Conservation (phyloP, 208 protist genomes). For the Trypanosoma lewisi region DNA sequence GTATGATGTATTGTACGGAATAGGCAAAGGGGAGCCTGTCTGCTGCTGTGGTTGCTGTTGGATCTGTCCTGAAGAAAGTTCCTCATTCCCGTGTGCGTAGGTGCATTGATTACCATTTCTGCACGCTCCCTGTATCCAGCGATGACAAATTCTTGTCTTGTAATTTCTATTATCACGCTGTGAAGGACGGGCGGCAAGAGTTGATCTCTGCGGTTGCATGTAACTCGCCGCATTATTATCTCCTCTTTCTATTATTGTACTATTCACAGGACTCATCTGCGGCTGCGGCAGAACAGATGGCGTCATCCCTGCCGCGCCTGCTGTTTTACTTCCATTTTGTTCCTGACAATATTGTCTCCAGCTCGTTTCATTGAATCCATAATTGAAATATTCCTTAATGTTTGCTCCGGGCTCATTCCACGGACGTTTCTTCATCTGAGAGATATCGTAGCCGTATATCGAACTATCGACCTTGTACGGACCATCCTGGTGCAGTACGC, state of each 20-base stretch:
- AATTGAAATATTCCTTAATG: slow-evolving; percentile 89
- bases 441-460: slow-evolving; percentile 84
- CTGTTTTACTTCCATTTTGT: slow-evolving; percentile 65
- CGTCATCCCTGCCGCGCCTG: too few species aligned
- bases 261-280: too few species aligned
- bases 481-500: slow-evolving; percentile 47
- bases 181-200: slow-evolving; percentile 9
- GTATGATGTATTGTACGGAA: too few species aligned
- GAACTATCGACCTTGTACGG: slow-evolving; percentile 61
- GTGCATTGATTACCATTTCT: slow-evolving; percentile 66
- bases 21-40: too few species aligned
- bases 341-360: slow-evolving; percentile 85
- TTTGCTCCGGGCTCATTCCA: slow-evolving; percentile 81
- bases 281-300: too few species aligned
- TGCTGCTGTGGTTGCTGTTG: slow-evolving; percentile 20
- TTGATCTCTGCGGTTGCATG: slow-evolving; percentile 13
- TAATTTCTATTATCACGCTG: slow-evolving; percentile 21
- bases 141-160: slow-evolving; percentile 78
- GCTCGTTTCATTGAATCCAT: slow-evolving; percentile 86
- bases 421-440: slow-evolving; percentile 71
- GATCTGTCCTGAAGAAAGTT: slow-evolving; percentile 34
- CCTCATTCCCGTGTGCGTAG: slow-evolving; percentile 71
- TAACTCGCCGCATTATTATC: slow-evolving; percentile 15
- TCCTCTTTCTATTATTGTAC: too few species aligned
- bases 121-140: slow-evolving; percentile 72